A percentile compares a stretch with the other conserved stretches of the same genome.
These are phyloP conservation scores for Ceratobasidium sp. DNA, from an alignment of 1,284 basidiomycete genomes.

Conservation along the genomic window DNA sequence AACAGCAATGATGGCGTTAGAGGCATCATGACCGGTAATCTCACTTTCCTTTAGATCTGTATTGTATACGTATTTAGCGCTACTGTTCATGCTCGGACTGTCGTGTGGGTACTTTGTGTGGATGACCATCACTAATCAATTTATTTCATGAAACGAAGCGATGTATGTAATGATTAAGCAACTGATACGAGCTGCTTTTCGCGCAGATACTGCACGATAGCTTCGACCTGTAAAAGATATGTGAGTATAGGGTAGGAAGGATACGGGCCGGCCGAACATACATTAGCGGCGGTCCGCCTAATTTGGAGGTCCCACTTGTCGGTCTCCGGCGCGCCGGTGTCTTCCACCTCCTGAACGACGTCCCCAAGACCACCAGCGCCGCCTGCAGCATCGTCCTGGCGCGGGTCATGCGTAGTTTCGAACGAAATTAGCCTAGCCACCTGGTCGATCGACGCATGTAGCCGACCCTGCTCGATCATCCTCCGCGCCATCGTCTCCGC, in stretches of 20 bases:
- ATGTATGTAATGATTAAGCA: slow-evolving; percentile 1
- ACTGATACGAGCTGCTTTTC: slow-evolving; percentile 70
- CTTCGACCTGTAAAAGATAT: slow-evolving; percentile 71
- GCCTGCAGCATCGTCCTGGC: slow-evolving; percentile 86
- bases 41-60: slow-evolving; percentile 10
- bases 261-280: slow-evolving; percentile 57
- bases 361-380: slow-evolving; percentile 93
- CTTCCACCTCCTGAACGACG: slow-evolving; percentile 82
- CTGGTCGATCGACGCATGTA: slow-evolving; percentile 93
- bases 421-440: slow-evolving; percentile 94
- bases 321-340: slow-evolving; percentile 87
- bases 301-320: slow-evolving; percentile 95
- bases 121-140: slow-evolving; percentile 32
- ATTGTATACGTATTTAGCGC: slow-evolving; percentile 48
- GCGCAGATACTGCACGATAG: slow-evolving; percentile 81
- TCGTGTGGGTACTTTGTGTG: slow-evolving; percentile 9
- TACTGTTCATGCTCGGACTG: slow-evolving; percentile 28
- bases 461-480: slow-evolving; percentile 96
- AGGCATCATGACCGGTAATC: slow-evolving; percentile 20
- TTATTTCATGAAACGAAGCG: slow-evolving; percentile 25
- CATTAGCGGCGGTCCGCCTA: slow-evolving; percentile 84
- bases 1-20: slow-evolving; percentile 58
- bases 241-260: slow-evolving; percentile 10
- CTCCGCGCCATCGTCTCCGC: slow-evolving; percentile 94
- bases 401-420: slow-evolving; percentile 64